These are phyloP conservation scores for Achlya hypogyna DNA, from an alignment of 352 stramenopile genomes.

Conservation along the genomic window DNA sequence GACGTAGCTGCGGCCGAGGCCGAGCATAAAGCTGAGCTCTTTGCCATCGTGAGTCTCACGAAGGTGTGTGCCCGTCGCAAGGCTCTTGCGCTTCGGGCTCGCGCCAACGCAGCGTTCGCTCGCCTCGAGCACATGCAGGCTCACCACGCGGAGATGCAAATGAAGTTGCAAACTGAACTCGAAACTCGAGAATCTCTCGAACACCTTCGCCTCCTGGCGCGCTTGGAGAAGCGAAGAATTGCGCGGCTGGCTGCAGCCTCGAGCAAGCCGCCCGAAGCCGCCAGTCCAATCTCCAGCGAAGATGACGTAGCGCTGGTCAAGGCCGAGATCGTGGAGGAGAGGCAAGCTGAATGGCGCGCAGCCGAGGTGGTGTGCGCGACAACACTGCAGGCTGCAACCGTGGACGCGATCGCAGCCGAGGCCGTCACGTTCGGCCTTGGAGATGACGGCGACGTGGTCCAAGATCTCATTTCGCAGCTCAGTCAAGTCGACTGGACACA, in stretches of 20 bases:
- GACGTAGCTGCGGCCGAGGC: not conserved
- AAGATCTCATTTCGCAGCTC: not conserved
- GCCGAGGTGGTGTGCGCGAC: not conserved
- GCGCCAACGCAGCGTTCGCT: not conserved
- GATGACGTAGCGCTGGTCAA: not conserved
- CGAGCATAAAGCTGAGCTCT: not conserved
- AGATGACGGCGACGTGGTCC: not conserved
- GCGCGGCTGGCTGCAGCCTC: not conserved
- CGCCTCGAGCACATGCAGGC: not conserved
- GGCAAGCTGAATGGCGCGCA: not conserved
- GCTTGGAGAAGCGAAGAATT: not conserved
- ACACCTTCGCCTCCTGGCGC: not conserved
- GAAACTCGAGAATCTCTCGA: not conserved
- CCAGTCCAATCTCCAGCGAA: not conserved
- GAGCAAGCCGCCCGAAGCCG: not conserved
- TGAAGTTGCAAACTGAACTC: not conserved
- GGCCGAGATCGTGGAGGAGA: not conserved
- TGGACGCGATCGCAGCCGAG: slow-evolving; percentile 2
- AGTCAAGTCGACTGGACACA: not conserved
- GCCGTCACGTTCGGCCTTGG: not conserved
- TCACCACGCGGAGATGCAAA: not conserved
- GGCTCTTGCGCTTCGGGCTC: not conserved
- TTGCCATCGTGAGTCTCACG: not conserved
- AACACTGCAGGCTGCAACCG: not conserved
- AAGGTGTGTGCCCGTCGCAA: not conserved